Conservation (phyloP, 805 yeast genomes). For the Ogataea angusta region DNA sequence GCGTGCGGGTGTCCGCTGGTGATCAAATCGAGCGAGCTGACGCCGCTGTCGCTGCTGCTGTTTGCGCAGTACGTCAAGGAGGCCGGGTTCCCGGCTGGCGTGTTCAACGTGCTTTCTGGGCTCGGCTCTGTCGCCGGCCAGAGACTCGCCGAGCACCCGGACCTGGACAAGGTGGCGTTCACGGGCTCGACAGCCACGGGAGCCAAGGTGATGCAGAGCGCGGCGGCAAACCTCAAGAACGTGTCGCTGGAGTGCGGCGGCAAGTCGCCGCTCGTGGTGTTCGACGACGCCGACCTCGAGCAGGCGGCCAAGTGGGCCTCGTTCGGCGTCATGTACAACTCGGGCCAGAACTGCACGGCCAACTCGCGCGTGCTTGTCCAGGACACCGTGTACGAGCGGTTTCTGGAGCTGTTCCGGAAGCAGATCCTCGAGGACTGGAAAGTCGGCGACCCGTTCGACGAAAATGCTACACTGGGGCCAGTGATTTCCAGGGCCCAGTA, state of each 20-base stretch:
- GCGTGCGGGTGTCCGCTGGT: slow-evolving; percentile 76
- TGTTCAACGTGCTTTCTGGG: slow-evolving; percentile 68
- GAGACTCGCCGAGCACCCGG: slow-evolving; percentile 58
- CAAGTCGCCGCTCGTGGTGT: slow-evolving; percentile 61
- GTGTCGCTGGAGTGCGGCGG: slow-evolving; percentile 74
- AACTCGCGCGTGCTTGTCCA: slow-evolving; percentile 62
- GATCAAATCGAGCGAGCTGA: slow-evolving; percentile 71
- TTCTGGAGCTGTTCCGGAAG: slow-evolving; percentile 41
- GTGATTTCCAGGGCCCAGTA: slow-evolving; percentile 55
- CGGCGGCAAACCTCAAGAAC: slow-evolving; percentile 58
- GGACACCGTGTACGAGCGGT: slow-evolving; percentile 53
- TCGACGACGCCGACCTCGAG: slow-evolving; percentile 61
- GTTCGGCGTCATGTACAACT: slow-evolving; percentile 59
- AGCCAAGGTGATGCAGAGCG: slow-evolving; percentile 56
- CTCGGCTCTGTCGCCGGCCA: slow-evolving; percentile 69
- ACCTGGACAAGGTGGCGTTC: slow-evolving; percentile 57
- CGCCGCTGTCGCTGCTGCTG: slow-evolving; percentile 66
- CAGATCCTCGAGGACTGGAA: slow-evolving; percentile 48
- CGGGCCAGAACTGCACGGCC: slow-evolving; percentile 69
- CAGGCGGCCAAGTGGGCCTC: slow-evolving; percentile 70
- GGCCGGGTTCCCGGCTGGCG: slow-evolving; percentile 79
- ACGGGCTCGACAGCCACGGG: slow-evolving; percentile 72
- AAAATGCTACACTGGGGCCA: slow-evolving; percentile 54
- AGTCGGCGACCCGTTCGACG: slow-evolving; percentile 54
- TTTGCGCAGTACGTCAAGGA: slow-evolving; percentile 55